A percentile compares a stretch with the other conserved stretches of the same genome.
phyloP scores from a whole-genome alignment of 164 flowering plant genomes.

The Vitis labrusca region DNA sequence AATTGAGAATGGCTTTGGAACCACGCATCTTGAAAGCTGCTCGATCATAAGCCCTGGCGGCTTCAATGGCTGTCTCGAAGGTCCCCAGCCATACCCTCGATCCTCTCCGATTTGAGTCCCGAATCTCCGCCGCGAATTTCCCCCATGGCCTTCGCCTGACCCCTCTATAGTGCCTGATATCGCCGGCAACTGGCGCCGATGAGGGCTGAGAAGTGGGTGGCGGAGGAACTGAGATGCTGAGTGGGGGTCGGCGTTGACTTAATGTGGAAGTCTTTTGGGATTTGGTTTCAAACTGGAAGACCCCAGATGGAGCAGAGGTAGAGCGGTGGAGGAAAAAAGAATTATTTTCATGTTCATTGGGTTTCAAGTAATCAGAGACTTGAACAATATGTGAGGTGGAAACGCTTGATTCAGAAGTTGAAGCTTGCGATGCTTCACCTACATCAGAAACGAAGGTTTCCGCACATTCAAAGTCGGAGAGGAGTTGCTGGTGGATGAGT shows the following conservation, averaged over 20 bases:
- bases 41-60: slow-evolving; percentile 59
- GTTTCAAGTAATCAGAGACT: background rate
- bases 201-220: background rate
- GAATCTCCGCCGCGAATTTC: slow-evolving; percentile 60
- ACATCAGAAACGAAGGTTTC: too few relatives aligned
- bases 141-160: slow-evolving; percentile 63
- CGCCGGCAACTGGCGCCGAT: background rate
- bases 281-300: slow-evolving; percentile 18
- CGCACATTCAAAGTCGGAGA: background rate
- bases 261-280: background rate
- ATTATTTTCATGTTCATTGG: too few relatives aligned
- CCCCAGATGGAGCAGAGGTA: background rate
- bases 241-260: slow-evolving; percentile 21
- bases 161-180: slow-evolving; percentile 45
- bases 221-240: slow-evolving; percentile 35
- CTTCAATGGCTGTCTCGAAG: slow-evolving; percentile 48
- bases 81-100: slow-evolving; percentile 62
- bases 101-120: slow-evolving; percentile 49
- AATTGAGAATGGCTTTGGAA: slow-evolving; percentile 54
- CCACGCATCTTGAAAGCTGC: slow-evolving; percentile 63
- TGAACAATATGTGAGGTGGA: background rate
- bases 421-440: background rate
- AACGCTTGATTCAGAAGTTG: background rate
- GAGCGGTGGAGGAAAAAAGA: background rate
- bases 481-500: slow-evolving; percentile 18